Evolutionary conservation across 2,329 filamentous ascomycete genomes (phyloP).

Genomic region (Colletotrichum australisinense): DNA sequence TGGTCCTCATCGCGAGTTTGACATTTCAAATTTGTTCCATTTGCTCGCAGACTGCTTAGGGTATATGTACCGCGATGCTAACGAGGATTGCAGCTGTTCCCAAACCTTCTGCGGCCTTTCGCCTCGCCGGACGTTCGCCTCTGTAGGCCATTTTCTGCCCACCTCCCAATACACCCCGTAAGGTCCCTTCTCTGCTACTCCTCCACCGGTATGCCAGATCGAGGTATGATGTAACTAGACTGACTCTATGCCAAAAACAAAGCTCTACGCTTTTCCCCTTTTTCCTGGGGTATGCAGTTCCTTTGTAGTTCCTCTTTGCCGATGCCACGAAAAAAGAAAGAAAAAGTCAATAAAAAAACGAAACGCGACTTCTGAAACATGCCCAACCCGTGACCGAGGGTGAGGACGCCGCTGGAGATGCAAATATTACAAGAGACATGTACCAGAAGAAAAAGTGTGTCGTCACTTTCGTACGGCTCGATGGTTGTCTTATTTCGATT

Average conservation of each 20-base stretch:
- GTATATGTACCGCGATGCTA: slow-evolving; percentile 33
- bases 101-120: not conserved
- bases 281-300: slow-evolving; percentile 24
- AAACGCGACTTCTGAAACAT: slow-evolving; percentile 4
- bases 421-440: slow-evolving; percentile 25
- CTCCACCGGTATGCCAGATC: not conserved
- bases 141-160: not conserved
- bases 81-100: not conserved
- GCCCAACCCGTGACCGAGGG: slow-evolving; percentile 1
- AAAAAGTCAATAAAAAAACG: slow-evolving; percentile 5
- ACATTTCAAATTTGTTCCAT: slow-evolving; percentile 6
- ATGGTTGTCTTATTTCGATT: slow-evolving; percentile 6
- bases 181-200: not conserved
- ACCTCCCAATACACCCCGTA: not conserved
- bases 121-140: not conserved
- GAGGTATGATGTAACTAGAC: not conserved
- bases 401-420: slow-evolving; percentile 24
- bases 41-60: slow-evolving; percentile 12
- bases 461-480: slow-evolving; percentile 1
- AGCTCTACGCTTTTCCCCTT: slow-evolving; percentile 28
- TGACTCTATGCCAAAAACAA: slow-evolving; percentile 26
- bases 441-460: slow-evolving; percentile 5
- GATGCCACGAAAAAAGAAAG: slow-evolving; percentile 1
- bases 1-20: not conserved
- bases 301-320: slow-evolving; percentile 5